A percentile compares a stretch with the other conserved stretches of the same genome.
Evolutionary conservation across 2,329 filamentous ascomycete species (phyloP).

Genomic region (Colletotrichum sp.): DNA sequence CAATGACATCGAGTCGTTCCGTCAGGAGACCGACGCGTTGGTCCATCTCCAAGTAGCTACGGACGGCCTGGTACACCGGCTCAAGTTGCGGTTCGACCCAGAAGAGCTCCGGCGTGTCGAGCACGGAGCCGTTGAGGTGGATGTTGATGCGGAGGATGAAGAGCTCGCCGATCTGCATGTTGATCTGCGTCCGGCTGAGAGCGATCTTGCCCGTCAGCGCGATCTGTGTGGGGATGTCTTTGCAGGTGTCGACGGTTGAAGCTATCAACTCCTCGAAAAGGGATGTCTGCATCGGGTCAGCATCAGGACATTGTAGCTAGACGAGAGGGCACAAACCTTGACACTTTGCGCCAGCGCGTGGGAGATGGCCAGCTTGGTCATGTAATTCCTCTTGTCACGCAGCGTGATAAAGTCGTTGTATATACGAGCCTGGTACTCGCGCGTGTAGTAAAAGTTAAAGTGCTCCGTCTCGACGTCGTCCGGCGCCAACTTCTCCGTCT

Average conservation of each 20-base stretch:
- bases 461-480: conserved; percentile 95
- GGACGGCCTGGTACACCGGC: conserved; percentile 93
- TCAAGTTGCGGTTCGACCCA: conserved; percentile 98
- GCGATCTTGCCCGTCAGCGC: conserved; percentile 91
- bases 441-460: conserved; percentile 99
- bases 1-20: conserved; percentile 90
- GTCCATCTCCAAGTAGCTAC: conserved; percentile 97
- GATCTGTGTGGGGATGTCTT: conserved; percentile 91
- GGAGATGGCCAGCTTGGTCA: conserved; percentile 96
- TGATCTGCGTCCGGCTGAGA: conserved; percentile 87
- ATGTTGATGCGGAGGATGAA: conserved; percentile 99
- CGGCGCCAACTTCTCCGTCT: conserved; percentile 84
- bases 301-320: not conserved
- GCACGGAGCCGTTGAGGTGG: conserved; percentile 93
- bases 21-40: conserved; percentile 89
- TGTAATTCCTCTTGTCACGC: conserved; percentile 93
- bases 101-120: conserved; percentile 96
- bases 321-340: conserved; percentile 61
- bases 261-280: conserved; percentile 96
- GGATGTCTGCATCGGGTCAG: conserved; percentile 68
- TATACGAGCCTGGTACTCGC: conserved; percentile 96
- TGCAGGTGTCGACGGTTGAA: conserved; percentile 90
- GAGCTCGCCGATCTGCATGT: conserved; percentile 98
- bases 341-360: conserved; percentile 96
- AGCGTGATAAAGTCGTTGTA: conserved; percentile 99